Percentiles rank a stretch among this genome's conserved stretches.
Conservation (phyloP, 345 rosid genomes). For the Aquilaria malaccensis region DNA sequence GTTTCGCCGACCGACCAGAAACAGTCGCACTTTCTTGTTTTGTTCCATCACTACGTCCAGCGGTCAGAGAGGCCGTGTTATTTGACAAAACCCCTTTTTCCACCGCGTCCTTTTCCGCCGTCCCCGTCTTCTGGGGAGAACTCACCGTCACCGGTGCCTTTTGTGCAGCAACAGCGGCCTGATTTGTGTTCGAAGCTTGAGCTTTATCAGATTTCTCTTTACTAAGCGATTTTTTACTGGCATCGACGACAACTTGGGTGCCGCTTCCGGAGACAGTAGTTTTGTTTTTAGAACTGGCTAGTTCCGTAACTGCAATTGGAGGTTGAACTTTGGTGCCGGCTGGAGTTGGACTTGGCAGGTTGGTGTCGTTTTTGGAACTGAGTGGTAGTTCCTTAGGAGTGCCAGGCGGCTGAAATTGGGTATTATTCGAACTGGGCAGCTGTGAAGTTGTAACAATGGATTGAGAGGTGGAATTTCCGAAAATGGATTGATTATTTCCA, state of each 20-base stretch:
- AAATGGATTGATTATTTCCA: constrained; percentile 5
- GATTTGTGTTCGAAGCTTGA: constrained; percentile 20
- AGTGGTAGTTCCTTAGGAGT: constrained; percentile 9
- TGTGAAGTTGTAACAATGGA: not conserved
- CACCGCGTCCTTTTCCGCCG: constrained; percentile 15
- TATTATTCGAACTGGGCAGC: constrained; percentile 21
- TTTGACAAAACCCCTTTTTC: constrained; percentile 27
- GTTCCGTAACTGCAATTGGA: constrained; percentile 1
- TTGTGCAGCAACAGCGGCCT: constrained; percentile 20
- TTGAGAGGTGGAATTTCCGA: constrained; percentile 15
- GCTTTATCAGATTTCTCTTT: constrained; percentile 4
- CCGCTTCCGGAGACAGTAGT: constrained; percentile 16
- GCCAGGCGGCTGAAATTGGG: constrained; percentile 11
- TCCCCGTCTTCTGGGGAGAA: constrained; percentile 18
- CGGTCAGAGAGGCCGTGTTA: constrained; percentile 24
- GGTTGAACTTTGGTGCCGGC: not conserved
- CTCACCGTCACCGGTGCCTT: constrained; percentile 7
- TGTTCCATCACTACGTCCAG: constrained; percentile 24
- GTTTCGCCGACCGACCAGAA: constrained; percentile 22
- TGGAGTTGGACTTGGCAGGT: constrained; percentile 5
- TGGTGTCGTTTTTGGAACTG: constrained; percentile 17
- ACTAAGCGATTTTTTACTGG: not conserved
- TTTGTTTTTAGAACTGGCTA: constrained; percentile 5
- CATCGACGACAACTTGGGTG: constrained; percentile 1
- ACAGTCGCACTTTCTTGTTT: constrained; percentile 29